Evolutionary conservation across 1,284 basidiomycete genomes (phyloP).

Genomic region (Sporisorium graminicola): DNA sequence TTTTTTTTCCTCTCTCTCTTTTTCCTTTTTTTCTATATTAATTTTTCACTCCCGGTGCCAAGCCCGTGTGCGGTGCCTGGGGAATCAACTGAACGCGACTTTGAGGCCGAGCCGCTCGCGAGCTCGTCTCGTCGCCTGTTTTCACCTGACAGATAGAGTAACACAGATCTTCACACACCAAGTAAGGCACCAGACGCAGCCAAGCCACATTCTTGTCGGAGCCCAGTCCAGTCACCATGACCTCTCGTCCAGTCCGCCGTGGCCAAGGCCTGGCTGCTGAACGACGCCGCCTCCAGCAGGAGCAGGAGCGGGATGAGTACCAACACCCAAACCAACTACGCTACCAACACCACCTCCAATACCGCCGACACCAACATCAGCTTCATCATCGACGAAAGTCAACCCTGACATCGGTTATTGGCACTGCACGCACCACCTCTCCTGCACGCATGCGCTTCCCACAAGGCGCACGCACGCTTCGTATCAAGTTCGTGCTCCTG

Average conservation of each 20-base stretch:
- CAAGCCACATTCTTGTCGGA: too few relatives aligned
- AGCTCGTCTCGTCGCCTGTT: too few relatives aligned
- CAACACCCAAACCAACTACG: not conserved
- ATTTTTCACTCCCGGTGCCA: too few relatives aligned
- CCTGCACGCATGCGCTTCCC: not conserved
- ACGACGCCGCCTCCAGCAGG: not conserved
- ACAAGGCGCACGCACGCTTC: constrained; percentile 5
- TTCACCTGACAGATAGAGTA: too few relatives aligned
- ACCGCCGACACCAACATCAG: not conserved
- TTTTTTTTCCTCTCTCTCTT: too few relatives aligned
- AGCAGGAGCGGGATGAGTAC: not conserved
- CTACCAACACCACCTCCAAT: not conserved
- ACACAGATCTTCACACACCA: too few relatives aligned
- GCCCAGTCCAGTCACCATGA: not conserved
- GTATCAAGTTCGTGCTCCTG: constrained; percentile 19
- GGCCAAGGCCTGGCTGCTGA: not conserved
- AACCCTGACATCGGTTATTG: not conserved
- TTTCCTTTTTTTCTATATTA: too few relatives aligned
- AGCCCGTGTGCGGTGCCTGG: too few relatives aligned
- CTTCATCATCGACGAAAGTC: not conserved
- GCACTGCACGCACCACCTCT: not conserved
- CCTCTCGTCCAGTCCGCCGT: not conserved
- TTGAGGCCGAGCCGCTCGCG: too few relatives aligned
- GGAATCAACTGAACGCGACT: too few relatives aligned
- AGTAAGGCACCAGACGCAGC: too few relatives aligned